Evolutionary conservation across 768 basidiomycete genomes (phyloP).

Genomic region (Kwoniella dejecticola): DNA sequence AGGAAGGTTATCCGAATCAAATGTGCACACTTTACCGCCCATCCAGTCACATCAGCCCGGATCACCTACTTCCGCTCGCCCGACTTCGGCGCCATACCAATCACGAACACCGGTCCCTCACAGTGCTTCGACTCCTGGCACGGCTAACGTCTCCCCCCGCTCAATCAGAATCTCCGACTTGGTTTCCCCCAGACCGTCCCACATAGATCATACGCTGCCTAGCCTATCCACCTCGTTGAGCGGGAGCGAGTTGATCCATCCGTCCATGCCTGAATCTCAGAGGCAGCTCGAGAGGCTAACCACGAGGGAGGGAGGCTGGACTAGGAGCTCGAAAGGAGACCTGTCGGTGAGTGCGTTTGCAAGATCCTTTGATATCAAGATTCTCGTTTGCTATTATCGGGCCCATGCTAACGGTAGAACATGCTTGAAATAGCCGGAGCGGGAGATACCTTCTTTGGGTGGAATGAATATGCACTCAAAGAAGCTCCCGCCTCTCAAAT

Average conservation of each 20-base stretch:
- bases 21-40: conserved; percentile 19
- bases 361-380: too few species aligned
- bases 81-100: conserved; percentile 15
- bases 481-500: conserved; percentile 13
- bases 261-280: neutral
- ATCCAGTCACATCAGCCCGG: conserved; percentile 10
- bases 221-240: conserved; percentile 1
- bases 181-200: conserved; percentile 2
- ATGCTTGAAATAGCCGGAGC: conserved; percentile 8
- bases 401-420: too few species aligned
- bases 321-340: conserved; percentile 1
- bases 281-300: neutral
- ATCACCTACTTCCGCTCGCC: conserved; percentile 10
- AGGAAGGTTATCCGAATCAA: conserved; percentile 21
- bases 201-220: neutral
- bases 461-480: neutral
- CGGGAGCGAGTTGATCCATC: conserved; percentile 1
- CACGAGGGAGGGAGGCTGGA: conserved; percentile 2
- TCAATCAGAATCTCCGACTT: conserved; percentile 26
- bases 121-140: conserved; percentile 7
- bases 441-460: neutral
- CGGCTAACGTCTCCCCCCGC: conserved; percentile 12
- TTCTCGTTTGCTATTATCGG: too few species aligned
- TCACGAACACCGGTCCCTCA: neutral
- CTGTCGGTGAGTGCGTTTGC: conserved; percentile 12